These are phyloP conservation scores for Oryza brachyantha DNA, from an alignment of 176 grass and related monocot species.

Conservation along the genomic window DNA sequence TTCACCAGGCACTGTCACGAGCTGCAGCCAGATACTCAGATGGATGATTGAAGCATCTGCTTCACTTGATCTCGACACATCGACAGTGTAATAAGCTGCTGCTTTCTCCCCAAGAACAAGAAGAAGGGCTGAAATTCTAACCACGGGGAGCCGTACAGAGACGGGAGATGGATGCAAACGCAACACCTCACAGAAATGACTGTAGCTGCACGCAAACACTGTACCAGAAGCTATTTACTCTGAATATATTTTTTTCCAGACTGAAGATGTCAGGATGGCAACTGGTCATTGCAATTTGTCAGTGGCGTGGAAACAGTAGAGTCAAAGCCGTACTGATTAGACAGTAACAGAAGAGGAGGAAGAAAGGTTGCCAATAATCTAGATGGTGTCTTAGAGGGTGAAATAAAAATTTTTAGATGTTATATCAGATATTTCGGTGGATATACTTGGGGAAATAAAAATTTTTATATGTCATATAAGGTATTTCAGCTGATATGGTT, in stretches of 20 bases:
- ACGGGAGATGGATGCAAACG: not conserved
- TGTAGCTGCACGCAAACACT: not conserved
- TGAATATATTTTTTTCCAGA: not conserved
- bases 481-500: too few relatives aligned
- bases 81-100: too few relatives aligned
- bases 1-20: constrained; percentile 22
- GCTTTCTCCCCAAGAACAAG: too few relatives aligned
- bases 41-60: not conserved
- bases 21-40: not conserved
- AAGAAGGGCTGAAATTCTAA: too few relatives aligned
- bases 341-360: not conserved
- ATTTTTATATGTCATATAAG: too few relatives aligned
- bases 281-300: constrained; percentile 4
- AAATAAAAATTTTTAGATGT: too few relatives aligned
- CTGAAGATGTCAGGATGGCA: not conserved
- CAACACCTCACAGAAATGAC: not conserved
- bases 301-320: not conserved
- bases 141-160: not conserved
- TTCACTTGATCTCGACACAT: not conserved
- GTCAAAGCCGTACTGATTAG: constrained; percentile 28
- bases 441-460: too few relatives aligned
- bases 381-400: too few relatives aligned
- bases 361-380: constrained; percentile 31
- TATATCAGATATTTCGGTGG: too few relatives aligned
- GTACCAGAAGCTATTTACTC: not conserved